Evolutionary conservation across 1,284 basidiomycete genomes (phyloP).

Genomic region (Heterobasidion irregulare): DNA sequence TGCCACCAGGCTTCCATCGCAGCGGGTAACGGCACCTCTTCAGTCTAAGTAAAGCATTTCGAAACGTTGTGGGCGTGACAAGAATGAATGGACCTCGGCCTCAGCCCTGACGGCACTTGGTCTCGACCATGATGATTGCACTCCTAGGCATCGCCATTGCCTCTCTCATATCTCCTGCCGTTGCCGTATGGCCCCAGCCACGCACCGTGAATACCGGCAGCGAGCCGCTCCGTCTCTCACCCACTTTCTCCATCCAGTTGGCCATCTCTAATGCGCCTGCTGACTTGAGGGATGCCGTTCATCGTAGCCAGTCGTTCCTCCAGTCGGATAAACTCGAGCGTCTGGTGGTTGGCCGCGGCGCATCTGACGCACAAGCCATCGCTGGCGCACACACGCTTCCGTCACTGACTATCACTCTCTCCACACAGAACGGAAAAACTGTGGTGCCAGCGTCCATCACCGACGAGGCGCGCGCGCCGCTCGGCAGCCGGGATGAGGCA

Average conservation of each 20-base stretch:
- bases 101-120: too few relatives aligned
- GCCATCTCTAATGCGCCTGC: conserved; percentile 20
- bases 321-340: conserved; percentile 34
- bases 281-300: conserved; percentile 38
- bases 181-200: conserved; percentile 55
- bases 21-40: too few relatives aligned
- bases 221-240: conserved; percentile 32
- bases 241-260: conserved; percentile 35
- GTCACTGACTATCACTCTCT: conserved; percentile 34
- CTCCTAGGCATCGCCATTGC: too few relatives aligned
- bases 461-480: conserved; percentile 43
- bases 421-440: conserved; percentile 15
- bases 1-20: too few relatives aligned
- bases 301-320: conserved; percentile 29
- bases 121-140: too few relatives aligned
- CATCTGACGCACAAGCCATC: conserved; percentile 27
- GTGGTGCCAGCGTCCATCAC: conserved; percentile 26
- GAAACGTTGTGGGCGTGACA: too few relatives aligned
- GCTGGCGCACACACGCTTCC: conserved; percentile 18
- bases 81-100: too few relatives aligned
- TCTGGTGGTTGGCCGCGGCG: conserved; percentile 42
- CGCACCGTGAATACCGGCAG: conserved; percentile 37
- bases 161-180: too few relatives aligned
- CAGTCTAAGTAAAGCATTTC: too few relatives aligned
- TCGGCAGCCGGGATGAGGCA: conserved; percentile 36